Evolutionary conservation across 2,329 filamentous ascomycete species (phyloP), one percentile per base, ranked within the genome.

Genomic region (Neopestalotiopsis rosae): DNA sequence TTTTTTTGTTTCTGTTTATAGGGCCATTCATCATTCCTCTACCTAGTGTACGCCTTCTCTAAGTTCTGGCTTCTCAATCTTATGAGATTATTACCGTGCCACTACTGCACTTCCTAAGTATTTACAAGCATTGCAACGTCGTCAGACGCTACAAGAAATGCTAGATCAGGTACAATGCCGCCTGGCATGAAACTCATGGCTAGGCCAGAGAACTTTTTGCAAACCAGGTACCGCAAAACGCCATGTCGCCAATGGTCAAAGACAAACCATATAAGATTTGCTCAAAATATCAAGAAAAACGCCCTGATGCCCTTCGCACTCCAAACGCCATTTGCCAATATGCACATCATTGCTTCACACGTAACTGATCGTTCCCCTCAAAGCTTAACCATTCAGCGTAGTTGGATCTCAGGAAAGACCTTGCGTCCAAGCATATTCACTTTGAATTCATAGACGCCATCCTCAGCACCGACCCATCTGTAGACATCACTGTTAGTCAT

Each of bases 371-470:
- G 69, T 59, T 28, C 10, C 34, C 10, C 34, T 38, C 40, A 52
- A 24, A 12, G 9, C 28, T 5, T 17, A 30, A 61, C n/a, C 13
- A 24, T 65, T 84, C 73, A 90, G 70, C 86, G 84, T 78, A 88
- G 80, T 58, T 82, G 82, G 71, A 89, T 80, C 71, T 85, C 87
- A 2, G 89, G 87, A 71, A 85, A 87, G 40, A 86, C 81, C 78
- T 89, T 92, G 69, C 92, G 85, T 68, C 82, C 85, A 63, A 87
- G 84, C 20, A 90, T 74, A 76, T 94, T 90, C 72, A 95, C 85
- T 42, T 86, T 87, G 74, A 93, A 89, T 80, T 94, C 91, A 75
- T 93, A 93, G 67, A 95, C 91, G 68, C 92, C 92, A 72, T 93
- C 90, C 76, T 93, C 90, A 42, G 89, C 87, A 24, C 87, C 90